Conservation (phyloP, 495 filamentous ascomycete genomes). For the Daldinia childiae region DNA sequence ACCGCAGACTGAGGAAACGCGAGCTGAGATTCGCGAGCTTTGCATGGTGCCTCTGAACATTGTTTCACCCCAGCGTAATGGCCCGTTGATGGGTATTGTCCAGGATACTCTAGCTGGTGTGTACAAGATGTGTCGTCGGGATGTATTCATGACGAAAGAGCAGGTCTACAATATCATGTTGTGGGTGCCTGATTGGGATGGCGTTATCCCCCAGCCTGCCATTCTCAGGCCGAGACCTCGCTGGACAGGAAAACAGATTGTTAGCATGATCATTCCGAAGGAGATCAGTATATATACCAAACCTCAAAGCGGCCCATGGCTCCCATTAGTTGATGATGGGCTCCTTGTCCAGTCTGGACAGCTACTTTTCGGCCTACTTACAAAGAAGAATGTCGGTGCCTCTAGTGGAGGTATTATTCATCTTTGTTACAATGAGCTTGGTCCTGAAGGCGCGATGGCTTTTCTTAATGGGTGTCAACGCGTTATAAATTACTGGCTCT, state of each 20-base stretch:
- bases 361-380: slow-evolving; percentile 86
- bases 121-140: slow-evolving; percentile 94
- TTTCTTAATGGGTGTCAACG: slow-evolving; percentile 97
- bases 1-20: slow-evolving; percentile 93
- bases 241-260: slow-evolving; percentile 99
- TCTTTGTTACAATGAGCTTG: slow-evolving; percentile 95
- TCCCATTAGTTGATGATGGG: slow-evolving; percentile 79
- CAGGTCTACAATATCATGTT: slow-evolving; percentile 95
- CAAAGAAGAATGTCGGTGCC: slow-evolving; percentile 94
- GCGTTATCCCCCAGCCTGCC: slow-evolving; percentile 87
- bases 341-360: slow-evolving; percentile 86
- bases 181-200: slow-evolving; percentile 98
- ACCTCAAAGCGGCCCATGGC: slow-evolving; percentile 63
- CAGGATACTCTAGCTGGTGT: slow-evolving; percentile 96
- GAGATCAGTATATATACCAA: slow-evolving; percentile 82
- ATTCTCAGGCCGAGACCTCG: slow-evolving; percentile 89
- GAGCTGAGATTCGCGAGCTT: slow-evolving; percentile 90
- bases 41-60: slow-evolving; percentile 98
- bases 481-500: slow-evolving; percentile 94
- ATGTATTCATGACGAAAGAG: slow-evolving; percentile 88
- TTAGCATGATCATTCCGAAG: slow-evolving; percentile 88
- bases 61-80: slow-evolving; percentile 96
- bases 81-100: slow-evolving; percentile 98
- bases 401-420: slow-evolving; percentile 89
- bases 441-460: slow-evolving; percentile 79